phyloP scores from a whole-genome alignment of 1,139 yeast genomes.

The Sugiyamaella pinicola region DNA sequence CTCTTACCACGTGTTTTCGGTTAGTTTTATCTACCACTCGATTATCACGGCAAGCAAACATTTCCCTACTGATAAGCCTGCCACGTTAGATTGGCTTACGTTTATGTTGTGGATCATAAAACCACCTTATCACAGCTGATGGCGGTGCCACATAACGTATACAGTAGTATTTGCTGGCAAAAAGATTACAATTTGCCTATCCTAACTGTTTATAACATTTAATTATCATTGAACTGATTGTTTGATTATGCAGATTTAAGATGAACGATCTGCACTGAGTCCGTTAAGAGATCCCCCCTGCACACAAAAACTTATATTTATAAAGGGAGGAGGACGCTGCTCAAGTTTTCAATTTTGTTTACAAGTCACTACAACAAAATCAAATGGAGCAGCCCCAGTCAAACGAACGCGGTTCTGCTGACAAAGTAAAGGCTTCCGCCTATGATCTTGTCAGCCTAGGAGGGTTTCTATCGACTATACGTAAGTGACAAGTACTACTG shows the following conservation, averaged over 20 bases:
- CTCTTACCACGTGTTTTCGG: no score
- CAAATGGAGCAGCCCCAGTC: constrained; percentile 2
- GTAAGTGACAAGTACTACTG: constrained; percentile 7
- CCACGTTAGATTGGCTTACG: no score
- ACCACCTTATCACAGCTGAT: no score
- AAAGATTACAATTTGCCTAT: no score
- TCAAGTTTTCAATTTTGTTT: background rate
- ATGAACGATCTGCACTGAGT: background rate
- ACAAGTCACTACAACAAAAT: background rate
- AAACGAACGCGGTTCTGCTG: background rate
- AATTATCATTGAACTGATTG: no score
- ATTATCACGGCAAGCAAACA: no score
- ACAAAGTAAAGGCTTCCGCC: constrained; percentile 3
- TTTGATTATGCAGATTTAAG: constrained; percentile 3
- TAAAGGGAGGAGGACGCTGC: background rate
- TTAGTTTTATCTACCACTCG: no score
- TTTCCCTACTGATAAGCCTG: no score
- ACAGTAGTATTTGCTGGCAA: no score
- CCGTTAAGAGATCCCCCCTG: background rate
- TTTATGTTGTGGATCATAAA: no score
- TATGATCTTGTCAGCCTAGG: constrained; percentile 11
- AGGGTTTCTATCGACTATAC: constrained; percentile 12
- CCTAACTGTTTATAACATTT: no score
- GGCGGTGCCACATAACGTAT: no score
- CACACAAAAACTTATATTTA: background rate